Evolutionary conservation across 2,329 filamentous ascomycete genomes (phyloP), one percentile per base, ranked within the genome.

Genomic region (Cordyceps cateniannulata): DNA sequence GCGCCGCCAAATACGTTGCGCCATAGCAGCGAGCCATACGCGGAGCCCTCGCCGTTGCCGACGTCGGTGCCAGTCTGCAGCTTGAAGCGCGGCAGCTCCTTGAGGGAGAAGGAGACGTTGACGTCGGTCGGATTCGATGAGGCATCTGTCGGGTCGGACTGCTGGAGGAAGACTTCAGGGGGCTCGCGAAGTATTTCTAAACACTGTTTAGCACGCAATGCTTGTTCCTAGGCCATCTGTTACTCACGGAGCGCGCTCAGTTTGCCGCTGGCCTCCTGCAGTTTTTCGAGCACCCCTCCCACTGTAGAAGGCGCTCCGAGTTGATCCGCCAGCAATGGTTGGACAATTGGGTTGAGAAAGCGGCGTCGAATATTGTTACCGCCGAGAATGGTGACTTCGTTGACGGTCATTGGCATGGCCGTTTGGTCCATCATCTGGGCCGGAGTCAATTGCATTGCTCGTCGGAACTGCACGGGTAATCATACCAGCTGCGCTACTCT

Each of bases 1-100:
- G 93, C 95, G 44, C 95, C 95, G 56, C 95, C 95, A 71, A 99
- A 91, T 62, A 99, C 83, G 75, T 99, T 99, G 66, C 95, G 87
- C 79, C 92, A 87, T 56, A 93, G 81, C 49, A 92, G 82, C 66
- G 95, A 93, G 66, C 90, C 88, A 71, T 96, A 98, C 4, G 93
- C 93, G 8, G 93, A 96, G 40, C 93, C 95, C 75, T 99, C 95
- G 24, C 91, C 87, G 70, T 96, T 96, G 64, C 95, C 95, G 50
- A 96, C 82, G 71, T 98, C 93, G 9, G 95, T 98, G 62, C 95
- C 95, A 0, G 93, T 96, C 78, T 96, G 96, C 69, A 98, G 83
- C 62, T 92, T 86, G 69, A 98, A 85, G 44, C 89, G 87, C 35
- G 90, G 88, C 66, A 90, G 87, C 75, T 99, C 93, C 58, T 85